Conservation (phyloP, 345 rosid genomes). For the Rhodamnia argentea region DNA sequence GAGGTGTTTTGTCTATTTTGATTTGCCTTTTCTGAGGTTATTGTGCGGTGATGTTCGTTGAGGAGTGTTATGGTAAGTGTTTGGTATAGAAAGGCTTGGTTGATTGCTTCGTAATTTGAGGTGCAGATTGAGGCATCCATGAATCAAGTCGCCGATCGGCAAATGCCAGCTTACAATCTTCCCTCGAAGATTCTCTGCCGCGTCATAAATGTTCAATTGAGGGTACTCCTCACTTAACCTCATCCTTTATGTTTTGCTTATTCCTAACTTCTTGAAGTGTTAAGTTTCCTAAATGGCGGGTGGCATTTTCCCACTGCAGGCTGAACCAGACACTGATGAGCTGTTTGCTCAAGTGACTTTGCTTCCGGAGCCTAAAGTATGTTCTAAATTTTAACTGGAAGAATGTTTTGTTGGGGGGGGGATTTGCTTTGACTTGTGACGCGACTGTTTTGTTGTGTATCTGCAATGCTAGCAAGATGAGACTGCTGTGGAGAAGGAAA, state of each 20-base stretch:
- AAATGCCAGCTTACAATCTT: slow-evolving; percentile 35
- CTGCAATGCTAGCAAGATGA: slow-evolving; percentile 23
- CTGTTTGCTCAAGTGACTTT: slow-evolving; percentile 44
- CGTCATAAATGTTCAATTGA: slow-evolving; percentile 28
- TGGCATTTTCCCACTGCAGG: slow-evolving; percentile 14
- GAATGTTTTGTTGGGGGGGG: neutral
- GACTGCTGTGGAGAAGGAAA: slow-evolving; percentile 18
- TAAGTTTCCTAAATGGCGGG: neutral
- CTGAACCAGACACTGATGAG: slow-evolving; percentile 51
- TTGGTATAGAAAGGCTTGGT: neutral
- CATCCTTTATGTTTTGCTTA: neutral
- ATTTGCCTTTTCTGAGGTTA: neutral
- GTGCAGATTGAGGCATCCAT: slow-evolving; percentile 40
- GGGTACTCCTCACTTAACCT: slow-evolving; percentile 9
- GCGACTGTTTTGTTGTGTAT: neutral
- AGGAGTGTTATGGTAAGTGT: neutral
- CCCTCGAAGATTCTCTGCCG: slow-evolving; percentile 35
- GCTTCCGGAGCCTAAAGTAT: slow-evolving; percentile 27
- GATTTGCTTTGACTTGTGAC: neutral
- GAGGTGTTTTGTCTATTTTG: neutral
- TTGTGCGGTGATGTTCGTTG: neutral
- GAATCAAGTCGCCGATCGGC: slow-evolving; percentile 30
- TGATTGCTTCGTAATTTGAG: neutral
- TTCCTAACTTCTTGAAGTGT: neutral
- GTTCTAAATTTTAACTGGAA: neutral